Evolutionary conservation across 331 rosid species (phyloP), one percentile per base, ranked within the genome.

Genomic region (Quercus phellos): DNA sequence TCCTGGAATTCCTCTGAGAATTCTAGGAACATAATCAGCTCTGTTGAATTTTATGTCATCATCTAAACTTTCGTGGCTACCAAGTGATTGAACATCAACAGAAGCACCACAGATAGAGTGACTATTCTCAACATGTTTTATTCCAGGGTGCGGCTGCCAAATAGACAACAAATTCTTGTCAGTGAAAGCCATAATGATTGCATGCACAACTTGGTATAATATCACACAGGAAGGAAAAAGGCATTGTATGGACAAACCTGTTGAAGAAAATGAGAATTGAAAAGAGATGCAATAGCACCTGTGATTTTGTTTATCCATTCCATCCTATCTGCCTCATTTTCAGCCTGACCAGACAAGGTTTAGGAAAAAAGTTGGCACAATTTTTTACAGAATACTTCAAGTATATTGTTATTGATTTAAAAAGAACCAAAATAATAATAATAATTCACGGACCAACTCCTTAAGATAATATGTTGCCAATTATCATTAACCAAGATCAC

Each of bases 241-340:
- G 73, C 64, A 75, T 68, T 77, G 22, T 13, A 17, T 42, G 70
- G 82, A 74, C 42, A 80, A 22, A 94, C 99, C 99, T 94, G 90
- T 69, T 85, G 92, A 83, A 92, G 96, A 90, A 94, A 82, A 80
- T 90, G 95, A 80, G 88, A 92, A 87, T 81, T 94, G 84, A 94
- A 82, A 78, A 88, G 90, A 2, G 92, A 87, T 43, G 95, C 59
- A 76, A 94, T 91, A 73, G 94, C 98, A 84, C 90, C 94, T 9
- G 90, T 85, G 70, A 94, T 86, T 85, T 92, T 94, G 85, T 85
- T 87, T 76, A 86, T 84, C 99, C 98, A 94, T 81, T 92, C 99
- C 91, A 84, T 87, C 91, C 94, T 92, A 88, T 92, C 99, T 54
- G 91, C 97, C 84, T 94, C 99, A 80, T 91, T 94, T 86, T 94